Evolutionary conservation across 495 filamentous ascomycete genomes (phyloP).

Genomic region (Penicillium fimorum): DNA sequence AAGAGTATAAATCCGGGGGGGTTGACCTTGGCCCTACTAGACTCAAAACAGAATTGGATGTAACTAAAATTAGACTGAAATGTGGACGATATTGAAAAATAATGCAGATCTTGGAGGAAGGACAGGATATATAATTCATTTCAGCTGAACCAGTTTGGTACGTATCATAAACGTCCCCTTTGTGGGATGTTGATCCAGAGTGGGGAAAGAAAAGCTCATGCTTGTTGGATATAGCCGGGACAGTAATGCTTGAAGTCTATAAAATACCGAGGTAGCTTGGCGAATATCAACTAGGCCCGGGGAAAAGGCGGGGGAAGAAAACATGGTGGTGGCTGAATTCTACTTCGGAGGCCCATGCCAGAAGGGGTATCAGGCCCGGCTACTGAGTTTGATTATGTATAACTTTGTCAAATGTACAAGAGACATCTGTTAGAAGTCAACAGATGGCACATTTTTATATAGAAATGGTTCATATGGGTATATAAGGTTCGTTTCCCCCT

Average conservation of each 20-base stretch:
- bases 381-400: neutral
- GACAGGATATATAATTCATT: slow-evolving; percentile 1
- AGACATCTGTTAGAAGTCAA: neutral
- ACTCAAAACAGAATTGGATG: neutral
- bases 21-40: slow-evolving; percentile 1
- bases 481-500: neutral
- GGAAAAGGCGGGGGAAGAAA: slow-evolving; percentile 29
- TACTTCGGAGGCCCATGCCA: slow-evolving; percentile 12
- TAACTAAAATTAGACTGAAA: neutral
- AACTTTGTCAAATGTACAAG: neutral
- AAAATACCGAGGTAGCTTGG: slow-evolving; percentile 35
- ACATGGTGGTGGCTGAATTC: slow-evolving; percentile 21
- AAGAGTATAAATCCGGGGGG: neutral
- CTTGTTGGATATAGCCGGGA: slow-evolving; percentile 23
- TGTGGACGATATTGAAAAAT: neutral
- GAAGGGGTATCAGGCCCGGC: slow-evolving; percentile 21
- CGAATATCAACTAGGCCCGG: neutral
- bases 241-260: slow-evolving; percentile 15
- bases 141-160: neutral
- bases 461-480: neutral
- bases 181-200: slow-evolving; percentile 4
- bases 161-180: slow-evolving; percentile 10
- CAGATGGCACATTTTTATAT: neutral
- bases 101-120: neutral
- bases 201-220: slow-evolving; percentile 3